These are phyloP conservation scores for Ochromonas danica DNA, from an alignment of 108 stramenopile genomes.

Conservation along the genomic window DNA sequence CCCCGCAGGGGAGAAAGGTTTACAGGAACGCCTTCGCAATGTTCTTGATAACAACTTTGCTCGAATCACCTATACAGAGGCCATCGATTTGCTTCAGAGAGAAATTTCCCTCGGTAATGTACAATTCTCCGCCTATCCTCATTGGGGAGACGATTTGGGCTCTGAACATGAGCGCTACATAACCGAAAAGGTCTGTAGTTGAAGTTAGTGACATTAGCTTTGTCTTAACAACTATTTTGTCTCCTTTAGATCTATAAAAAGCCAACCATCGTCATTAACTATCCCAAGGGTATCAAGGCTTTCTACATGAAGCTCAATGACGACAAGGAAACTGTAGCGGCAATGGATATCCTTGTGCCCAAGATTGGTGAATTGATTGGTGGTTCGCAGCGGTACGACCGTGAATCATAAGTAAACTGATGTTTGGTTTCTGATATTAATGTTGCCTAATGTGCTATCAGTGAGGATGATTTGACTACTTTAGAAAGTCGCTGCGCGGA, in stretches of 20 bases:
- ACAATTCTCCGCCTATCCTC: conserved; percentile 59
- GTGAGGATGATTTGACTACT: conserved; percentile 78
- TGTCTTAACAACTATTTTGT: conserved; percentile 27
- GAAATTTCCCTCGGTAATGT: conserved; percentile 58
- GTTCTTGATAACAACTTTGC: conserved; percentile 69
- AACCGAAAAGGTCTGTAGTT: conserved; percentile 57
- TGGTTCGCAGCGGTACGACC: conserved; percentile 81
- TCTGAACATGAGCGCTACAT: conserved; percentile 89
- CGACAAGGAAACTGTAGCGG: conserved; percentile 77
- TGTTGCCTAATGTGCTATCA: no score
- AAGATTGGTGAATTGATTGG: conserved; percentile 82
- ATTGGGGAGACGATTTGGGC: conserved; percentile 78
- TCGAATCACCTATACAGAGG: conserved; percentile 77
- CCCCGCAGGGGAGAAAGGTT: conserved; percentile 65
- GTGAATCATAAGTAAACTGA: background rate
- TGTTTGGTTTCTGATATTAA: background rate
- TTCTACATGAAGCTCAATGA: conserved; percentile 90
- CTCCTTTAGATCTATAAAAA: conserved; percentile 74
- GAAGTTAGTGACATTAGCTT: background rate
- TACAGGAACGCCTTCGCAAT: conserved; percentile 61
- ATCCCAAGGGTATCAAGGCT: conserved; percentile 88
- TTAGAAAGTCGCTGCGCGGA: conserved; percentile 66
- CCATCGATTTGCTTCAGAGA: conserved; percentile 65
- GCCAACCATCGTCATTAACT: conserved; percentile 82
- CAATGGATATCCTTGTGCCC: conserved; percentile 84